Evolutionary conservation across 345 rosid genomes (phyloP), one percentile per base, ranked within the genome.

Genomic region (Rubroshorea leprosula): DNA sequence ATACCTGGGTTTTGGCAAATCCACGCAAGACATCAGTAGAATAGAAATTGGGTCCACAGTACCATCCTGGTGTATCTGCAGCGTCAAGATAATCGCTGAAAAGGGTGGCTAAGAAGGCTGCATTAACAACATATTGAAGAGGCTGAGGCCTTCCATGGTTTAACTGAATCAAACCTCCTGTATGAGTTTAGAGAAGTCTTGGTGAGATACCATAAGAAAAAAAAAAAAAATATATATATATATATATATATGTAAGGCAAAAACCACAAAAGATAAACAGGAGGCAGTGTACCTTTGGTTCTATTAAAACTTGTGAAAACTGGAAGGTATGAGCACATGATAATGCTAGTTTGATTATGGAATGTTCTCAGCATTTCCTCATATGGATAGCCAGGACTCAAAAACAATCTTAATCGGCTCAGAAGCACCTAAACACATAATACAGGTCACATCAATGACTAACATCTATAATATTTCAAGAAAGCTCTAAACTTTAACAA

Each of bases 101-200:
- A 13, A 87, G 27, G 5, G 90, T 59, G 0, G 99, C 99, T 59
- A 93, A 71, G 77, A 85, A 93, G 39, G 99, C 96, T 49, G 99
- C 96, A 75, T 93, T 89, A 38, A 72, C 95, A 11, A 83, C 80
- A 66, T 93, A 93, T 60, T 93, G 99, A 53, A 93, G 86, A 22
- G 97, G 99, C 77, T 89, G 99, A n/a, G 96, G 97, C 48, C 69
- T 72, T 65, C 99, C 99, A 57, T 87, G 97, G 76, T 87, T 93
- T 58, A 93, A 69, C 68, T 90, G 78, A 39, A 89, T 82, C 79
- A 93, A 73, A 44, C 97, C 97, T 56, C 95, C 95, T 93, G 77
- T 27, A 39, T 9, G 24, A 66, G 46, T n/a, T 60, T 51, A 31
- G 19, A 59, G 58, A 29, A 50, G 53, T 48, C 10, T 61, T 4